Evolutionary conservation across 495 filamentous ascomycete species (phyloP).

Genomic region (Pyrenula massariospora): DNA sequence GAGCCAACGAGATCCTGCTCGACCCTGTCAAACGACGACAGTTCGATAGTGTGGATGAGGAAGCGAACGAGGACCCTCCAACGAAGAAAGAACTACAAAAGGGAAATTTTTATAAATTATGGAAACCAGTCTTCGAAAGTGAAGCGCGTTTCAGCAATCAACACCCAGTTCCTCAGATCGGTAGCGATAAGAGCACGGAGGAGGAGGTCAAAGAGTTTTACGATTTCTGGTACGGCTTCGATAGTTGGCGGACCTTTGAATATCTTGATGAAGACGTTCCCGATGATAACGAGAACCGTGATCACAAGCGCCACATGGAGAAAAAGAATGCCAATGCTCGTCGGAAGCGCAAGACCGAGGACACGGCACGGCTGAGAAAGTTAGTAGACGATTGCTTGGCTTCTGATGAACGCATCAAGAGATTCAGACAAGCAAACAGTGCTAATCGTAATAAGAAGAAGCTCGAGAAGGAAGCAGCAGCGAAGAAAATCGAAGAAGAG

Average conservation of each 20-base stretch:
- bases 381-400: constrained; percentile 75
- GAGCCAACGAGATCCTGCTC: constrained; percentile 83
- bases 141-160: constrained; percentile 86
- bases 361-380: constrained; percentile 77
- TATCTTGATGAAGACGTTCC: constrained; percentile 98
- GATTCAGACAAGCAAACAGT: constrained; percentile 80
- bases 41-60: constrained; percentile 92
- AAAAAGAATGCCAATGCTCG: constrained; percentile 95
- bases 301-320: constrained; percentile 96
- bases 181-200: constrained; percentile 73
- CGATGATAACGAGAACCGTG: constrained; percentile 95
- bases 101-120: constrained; percentile 90
- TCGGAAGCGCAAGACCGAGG: constrained; percentile 98
- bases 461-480: constrained; percentile 81
- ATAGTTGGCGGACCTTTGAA: constrained; percentile 95
- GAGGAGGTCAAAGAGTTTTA: constrained; percentile 91
- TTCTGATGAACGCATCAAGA: constrained; percentile 90
- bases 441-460: constrained; percentile 90
- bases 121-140: constrained; percentile 73
- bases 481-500: constrained; percentile 72
- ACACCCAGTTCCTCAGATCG: constrained; percentile 74
- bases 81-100: constrained; percentile 76
- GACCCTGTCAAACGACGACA: constrained; percentile 90
- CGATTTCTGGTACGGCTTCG: constrained; percentile 99
- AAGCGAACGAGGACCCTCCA: constrained; percentile 80